A percentile compares a stretch with the other conserved stretches of the same genome.
Evolutionary conservation across 2,329 filamentous ascomycete species (phyloP).

Genomic region (Emergomyces africanus): DNA sequence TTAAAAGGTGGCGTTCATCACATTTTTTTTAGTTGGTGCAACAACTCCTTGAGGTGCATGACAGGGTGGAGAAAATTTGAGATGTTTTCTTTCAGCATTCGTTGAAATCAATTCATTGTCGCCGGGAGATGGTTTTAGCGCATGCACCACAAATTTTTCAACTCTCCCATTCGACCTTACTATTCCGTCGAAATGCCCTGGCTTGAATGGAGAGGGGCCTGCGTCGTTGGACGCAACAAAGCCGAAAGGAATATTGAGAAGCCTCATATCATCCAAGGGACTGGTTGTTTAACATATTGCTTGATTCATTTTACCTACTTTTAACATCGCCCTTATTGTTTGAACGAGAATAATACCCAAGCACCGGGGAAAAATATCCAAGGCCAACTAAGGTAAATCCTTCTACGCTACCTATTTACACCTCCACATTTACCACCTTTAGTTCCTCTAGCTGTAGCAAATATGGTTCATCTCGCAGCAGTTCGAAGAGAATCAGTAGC

Average conservation of each 20-base stretch:
- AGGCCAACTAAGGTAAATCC: neutral
- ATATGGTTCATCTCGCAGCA: slow-evolving; percentile 31
- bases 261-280: neutral
- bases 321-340: neutral
- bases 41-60: neutral
- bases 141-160: neutral
- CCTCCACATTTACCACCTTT: neutral
- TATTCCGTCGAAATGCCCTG: neutral
- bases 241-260: neutral
- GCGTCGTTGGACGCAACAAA: neutral
- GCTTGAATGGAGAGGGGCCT: neutral
- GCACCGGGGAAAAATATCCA: too few species aligned
- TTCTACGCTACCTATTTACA: neutral
- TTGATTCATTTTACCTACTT: neutral
- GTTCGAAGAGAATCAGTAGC: slow-evolving; percentile 28
- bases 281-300: neutral
- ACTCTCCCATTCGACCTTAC: neutral
- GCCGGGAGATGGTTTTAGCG: neutral
- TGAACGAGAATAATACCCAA: neutral
- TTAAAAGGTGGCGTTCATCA: neutral
- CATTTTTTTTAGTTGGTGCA: neutral
- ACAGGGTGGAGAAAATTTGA: too few species aligned
- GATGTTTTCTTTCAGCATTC: neutral
- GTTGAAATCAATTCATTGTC: neutral
- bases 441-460: neutral